Evolutionary conservation across 345 rosid species (phyloP).

Genomic region (Fremontodendron californicum): DNA sequence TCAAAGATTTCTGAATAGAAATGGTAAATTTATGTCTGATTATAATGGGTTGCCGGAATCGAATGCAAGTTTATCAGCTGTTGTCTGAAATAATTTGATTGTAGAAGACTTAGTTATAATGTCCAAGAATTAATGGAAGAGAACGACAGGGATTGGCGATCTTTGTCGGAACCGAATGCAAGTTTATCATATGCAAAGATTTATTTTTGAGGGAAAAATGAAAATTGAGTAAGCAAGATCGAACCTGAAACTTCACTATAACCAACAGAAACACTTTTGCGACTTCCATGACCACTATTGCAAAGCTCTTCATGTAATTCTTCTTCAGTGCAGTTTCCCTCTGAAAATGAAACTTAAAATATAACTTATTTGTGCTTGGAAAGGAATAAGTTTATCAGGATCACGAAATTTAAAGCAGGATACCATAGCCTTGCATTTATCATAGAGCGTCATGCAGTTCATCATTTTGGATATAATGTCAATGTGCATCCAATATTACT

Average conservation of each 20-base stretch:
- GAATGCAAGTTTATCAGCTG: too few species aligned
- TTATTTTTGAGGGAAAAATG: not conserved
- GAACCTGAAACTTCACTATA: constrained; percentile 51
- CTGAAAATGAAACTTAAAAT: constrained; percentile 35
- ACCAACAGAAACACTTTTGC: constrained; percentile 21
- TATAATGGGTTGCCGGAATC: too few species aligned
- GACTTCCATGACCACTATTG: constrained; percentile 27
- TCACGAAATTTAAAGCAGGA: not conserved
- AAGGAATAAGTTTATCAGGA: not conserved
- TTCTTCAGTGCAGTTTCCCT: constrained; percentile 75
- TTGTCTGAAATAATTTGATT: too few species aligned
- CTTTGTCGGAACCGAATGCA: too few species aligned
- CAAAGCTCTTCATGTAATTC: constrained; percentile 59
- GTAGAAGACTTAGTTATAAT: too few species aligned
- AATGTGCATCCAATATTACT: not conserved
- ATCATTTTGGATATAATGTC: not conserved
- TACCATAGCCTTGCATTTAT: not conserved
- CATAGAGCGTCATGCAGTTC: not conserved
- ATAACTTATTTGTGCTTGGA: not conserved
- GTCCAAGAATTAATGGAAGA: too few species aligned
- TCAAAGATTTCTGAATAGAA: too few species aligned
- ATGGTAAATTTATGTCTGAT: too few species aligned
- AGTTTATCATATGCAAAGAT: too few species aligned
- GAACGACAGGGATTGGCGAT: too few species aligned
- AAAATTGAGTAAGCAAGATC: constrained; percentile 23